Evolutionary conservation across 306 rosid genomes (phyloP), one percentile per base, ranked within the genome.

Genomic region (Delonix regia): DNA sequence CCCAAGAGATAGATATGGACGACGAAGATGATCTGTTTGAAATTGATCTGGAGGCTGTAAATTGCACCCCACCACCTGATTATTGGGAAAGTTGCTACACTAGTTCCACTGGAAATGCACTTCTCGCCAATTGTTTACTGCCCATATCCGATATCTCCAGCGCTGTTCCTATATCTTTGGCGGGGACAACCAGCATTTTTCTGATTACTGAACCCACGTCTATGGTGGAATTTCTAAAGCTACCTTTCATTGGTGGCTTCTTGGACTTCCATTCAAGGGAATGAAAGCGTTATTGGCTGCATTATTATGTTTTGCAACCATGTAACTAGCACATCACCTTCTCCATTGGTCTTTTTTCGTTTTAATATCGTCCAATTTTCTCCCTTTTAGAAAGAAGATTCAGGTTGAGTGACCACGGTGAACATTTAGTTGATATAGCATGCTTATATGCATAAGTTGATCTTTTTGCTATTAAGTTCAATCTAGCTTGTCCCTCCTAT

Each of bases 1-100:
- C 30, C 77, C 13, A 52, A 39, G 86, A 72, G 39, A 44, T 81
- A 5, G 77, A 33, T 45, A 61, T 75, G 67, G 94, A 90, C 69
- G 91, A 88, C 0, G 93, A 92, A 8, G 92, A 91, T 0, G 97
- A 92, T 71, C 78, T 92, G 34, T 93, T 91, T 57, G 95, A 89
- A 84, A 91, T 89, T 59, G 84, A 88, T 52, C 80, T 91, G 1
- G 89, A 88, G 1, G 87, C 86, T 1, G 89, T 89, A 6, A 80
- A 83, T 36, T 69, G 69, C 74, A 66, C 85, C 74, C 75, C 86
- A 15, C 87, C 85, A 15, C 74, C 81, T 2, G 60, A 74, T 76
- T 60, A 61, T 28, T 80, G 84, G 91, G 88, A 80, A 56, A 82
- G 82, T 74, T 67, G 55, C 47, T 66, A 62, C 73, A 79, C 79